Conservation (phyloP, 2,329 filamentous ascomycete genomes). For the Aspergillus fijiensis region DNA sequence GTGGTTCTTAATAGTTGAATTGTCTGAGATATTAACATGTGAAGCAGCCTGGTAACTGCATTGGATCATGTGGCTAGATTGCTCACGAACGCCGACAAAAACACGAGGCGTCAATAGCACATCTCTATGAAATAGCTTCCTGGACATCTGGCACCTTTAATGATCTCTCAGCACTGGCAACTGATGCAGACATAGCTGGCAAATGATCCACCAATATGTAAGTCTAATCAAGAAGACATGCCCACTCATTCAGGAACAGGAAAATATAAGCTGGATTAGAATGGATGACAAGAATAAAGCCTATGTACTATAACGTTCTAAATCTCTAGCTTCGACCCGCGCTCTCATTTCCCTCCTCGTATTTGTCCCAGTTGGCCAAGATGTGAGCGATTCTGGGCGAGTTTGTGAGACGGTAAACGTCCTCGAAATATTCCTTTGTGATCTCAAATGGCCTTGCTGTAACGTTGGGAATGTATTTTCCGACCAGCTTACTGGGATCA, state of each 20-base stretch:
- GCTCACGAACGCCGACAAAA: too few relatives aligned
- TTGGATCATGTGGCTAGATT: too few relatives aligned
- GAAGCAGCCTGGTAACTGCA: too few relatives aligned
- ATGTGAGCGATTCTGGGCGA: conserved; percentile 56
- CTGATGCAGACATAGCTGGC: too few relatives aligned
- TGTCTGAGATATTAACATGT: too few relatives aligned
- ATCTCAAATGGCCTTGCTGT: conserved; percentile 93
- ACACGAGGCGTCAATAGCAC: too few relatives aligned
- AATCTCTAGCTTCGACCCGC: conserved; percentile 11
- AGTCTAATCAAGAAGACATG: neutral
- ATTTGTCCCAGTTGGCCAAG: conserved; percentile 83
- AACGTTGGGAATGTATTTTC: conserved; percentile 99
- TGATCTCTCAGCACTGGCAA: too few relatives aligned
- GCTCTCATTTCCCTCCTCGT: conserved; percentile 46
- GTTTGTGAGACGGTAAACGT: conserved; percentile 93
- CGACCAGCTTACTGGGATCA: conserved; percentile 91
- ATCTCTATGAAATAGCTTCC: too few relatives aligned
- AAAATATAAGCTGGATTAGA: neutral
- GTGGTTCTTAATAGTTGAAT: too few relatives aligned
- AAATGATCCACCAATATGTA: too few relatives aligned
- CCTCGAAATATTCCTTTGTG: conserved; percentile 98
- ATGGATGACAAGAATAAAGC: neutral
- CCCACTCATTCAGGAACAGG: neutral
- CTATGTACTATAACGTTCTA: conserved; percentile 10
- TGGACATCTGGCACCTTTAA: too few relatives aligned